phyloP scores from a whole-genome alignment of 495 filamentous ascomycete genomes.

The Trichocladium uniseriatum region DNA sequence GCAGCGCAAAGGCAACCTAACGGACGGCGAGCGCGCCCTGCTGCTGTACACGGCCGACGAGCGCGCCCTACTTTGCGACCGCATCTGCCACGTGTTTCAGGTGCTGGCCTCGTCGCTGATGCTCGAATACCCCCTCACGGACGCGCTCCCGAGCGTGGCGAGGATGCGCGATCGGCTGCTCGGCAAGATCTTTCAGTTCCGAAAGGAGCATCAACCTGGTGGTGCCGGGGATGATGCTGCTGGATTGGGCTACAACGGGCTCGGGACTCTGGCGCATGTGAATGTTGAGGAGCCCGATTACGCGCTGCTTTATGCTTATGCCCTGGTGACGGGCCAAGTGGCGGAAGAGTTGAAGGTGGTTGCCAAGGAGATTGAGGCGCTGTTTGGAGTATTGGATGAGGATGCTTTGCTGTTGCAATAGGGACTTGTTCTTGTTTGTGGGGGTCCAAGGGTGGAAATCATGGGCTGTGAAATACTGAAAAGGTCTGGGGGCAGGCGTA shows the following conservation, averaged over 20 bases:
- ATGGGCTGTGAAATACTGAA: too few relatives aligned
- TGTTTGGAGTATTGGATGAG: constrained; percentile 72
- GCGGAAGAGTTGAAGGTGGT: constrained; percentile 60
- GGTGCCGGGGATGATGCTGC: constrained; percentile 5
- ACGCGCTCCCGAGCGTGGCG: constrained; percentile 72
- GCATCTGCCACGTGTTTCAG: constrained; percentile 89
- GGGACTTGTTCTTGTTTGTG: too few relatives aligned
- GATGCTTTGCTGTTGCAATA: constrained; percentile 60
- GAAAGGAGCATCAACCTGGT: constrained; percentile 48
- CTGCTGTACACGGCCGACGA: constrained; percentile 74
- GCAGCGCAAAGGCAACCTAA: constrained; percentile 65
- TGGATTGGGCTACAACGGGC: background rate
- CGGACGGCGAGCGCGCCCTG: constrained; percentile 68
- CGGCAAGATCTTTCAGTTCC: constrained; percentile 81
- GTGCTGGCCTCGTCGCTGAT: constrained; percentile 88
- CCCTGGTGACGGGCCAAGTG: constrained; percentile 58
- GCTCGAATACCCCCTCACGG: constrained; percentile 84
- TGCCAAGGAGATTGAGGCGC: constrained; percentile 55
- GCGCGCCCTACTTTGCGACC: constrained; percentile 63
- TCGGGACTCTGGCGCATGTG: constrained; percentile 18
- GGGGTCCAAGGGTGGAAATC: too few relatives aligned
- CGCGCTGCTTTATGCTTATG: constrained; percentile 47
- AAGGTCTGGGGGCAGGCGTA: too few relatives aligned
- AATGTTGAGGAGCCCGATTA: constrained; percentile 42
- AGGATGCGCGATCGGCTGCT: constrained; percentile 73